Evolutionary conservation across 345 rosid genomes (phyloP).

Genomic region (Melaleuca quinquenervia): DNA sequence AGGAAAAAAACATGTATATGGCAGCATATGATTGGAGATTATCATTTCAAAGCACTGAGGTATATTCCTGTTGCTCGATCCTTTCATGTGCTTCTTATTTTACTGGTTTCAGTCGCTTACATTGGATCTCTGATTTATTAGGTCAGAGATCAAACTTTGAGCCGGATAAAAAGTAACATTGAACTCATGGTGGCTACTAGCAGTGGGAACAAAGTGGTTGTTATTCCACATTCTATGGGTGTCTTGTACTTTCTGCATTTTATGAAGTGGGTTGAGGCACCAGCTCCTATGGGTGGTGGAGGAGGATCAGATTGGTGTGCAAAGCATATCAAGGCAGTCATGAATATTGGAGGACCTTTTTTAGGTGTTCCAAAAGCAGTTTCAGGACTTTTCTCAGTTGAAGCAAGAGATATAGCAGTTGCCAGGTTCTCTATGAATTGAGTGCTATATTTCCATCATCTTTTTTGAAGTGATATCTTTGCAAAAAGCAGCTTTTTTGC

Average conservation of each 20-base stretch:
- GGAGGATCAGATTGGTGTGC: constrained; percentile 71
- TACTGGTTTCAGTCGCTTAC: neutral
- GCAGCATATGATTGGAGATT: constrained; percentile 76
- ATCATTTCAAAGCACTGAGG: constrained; percentile 71
- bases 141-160: constrained; percentile 54
- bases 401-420: constrained; percentile 52
- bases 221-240: constrained; percentile 73
- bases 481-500: neutral
- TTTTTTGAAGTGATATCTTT: neutral
- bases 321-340: constrained; percentile 51
- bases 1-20: constrained; percentile 75
- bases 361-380: constrained; percentile 64
- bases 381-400: constrained; percentile 42
- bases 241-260: constrained; percentile 64
- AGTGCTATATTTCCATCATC: neutral
- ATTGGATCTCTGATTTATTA: constrained; percentile 13
- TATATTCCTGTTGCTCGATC: constrained; percentile 1
- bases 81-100: neutral
- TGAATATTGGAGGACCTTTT: constrained; percentile 70
- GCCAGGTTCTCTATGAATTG: constrained; percentile 31
- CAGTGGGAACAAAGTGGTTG: constrained; percentile 51
- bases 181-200: constrained; percentile 64
- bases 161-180: constrained; percentile 59
- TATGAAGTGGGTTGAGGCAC: constrained; percentile 78
- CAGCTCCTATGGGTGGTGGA: constrained; percentile 65